Conservation (phyloP, 1,284 basidiomycete genomes). For the Puccinia polysora region DNA sequence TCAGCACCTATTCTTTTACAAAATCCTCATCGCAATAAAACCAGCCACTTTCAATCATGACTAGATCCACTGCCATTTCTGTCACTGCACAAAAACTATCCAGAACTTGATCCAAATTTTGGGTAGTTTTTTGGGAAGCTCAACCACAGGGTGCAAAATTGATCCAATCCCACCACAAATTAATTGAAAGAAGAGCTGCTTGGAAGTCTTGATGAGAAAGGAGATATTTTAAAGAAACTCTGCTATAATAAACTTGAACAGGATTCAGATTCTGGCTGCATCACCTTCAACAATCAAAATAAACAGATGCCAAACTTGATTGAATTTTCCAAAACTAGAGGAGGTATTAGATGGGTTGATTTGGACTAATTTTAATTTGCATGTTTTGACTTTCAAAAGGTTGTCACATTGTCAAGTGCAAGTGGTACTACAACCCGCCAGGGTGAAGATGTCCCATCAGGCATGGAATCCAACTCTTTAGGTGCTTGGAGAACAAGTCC, state of each 20-base stretch:
- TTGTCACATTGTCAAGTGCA: slow-evolving; percentile 68
- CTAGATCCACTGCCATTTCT: too few relatives aligned
- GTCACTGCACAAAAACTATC: slow-evolving; percentile 60
- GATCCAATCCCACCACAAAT: slow-evolving; percentile 50
- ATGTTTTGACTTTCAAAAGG: slow-evolving; percentile 63
- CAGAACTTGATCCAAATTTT: slow-evolving; percentile 60
- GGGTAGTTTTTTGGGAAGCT: slow-evolving; percentile 57
- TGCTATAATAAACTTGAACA: slow-evolving; percentile 68
- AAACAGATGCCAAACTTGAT: slow-evolving; percentile 49
- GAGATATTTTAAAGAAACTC: slow-evolving; percentile 53
- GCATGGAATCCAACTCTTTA: slow-evolving; percentile 48
- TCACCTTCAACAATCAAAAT: slow-evolving; percentile 60
- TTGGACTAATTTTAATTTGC: slow-evolving; percentile 57
- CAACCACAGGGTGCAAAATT: slow-evolving; percentile 49
- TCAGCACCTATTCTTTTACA: too few relatives aligned
- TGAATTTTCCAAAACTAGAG: slow-evolving; percentile 45
- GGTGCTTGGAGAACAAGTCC: slow-evolving; percentile 39
- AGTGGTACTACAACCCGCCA: slow-evolving; percentile 56
- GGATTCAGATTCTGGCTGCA: slow-evolving; percentile 69
- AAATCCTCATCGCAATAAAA: too few relatives aligned
- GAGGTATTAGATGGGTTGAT: slow-evolving; percentile 32
- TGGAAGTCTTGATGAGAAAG: slow-evolving; percentile 55
- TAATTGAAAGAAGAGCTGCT: slow-evolving; percentile 55
- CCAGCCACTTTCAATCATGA: too few relatives aligned
- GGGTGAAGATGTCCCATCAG: slow-evolving; percentile 53